Evolutionary conservation across 192 early-diverging fungal species (phyloP), one percentile per base, ranked within the genome.

Genomic region (Linnemannia zychae): DNA sequence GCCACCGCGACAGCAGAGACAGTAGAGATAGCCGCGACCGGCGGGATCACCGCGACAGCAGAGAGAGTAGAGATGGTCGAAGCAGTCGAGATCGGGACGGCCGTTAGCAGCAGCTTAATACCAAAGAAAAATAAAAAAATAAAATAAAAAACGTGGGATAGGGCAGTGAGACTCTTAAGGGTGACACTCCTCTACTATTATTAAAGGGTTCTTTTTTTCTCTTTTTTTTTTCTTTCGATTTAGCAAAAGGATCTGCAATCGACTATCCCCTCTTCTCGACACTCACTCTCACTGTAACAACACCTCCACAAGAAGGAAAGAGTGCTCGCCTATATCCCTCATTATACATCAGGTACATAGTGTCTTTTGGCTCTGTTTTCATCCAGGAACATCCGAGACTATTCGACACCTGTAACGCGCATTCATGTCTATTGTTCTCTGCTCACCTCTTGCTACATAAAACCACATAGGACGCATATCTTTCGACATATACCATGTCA

Each of bases 1-100:
- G 81, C 71, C 22, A 67, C n/a, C 49, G 47, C 7, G 77, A 66
- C 40, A 44, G 68, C 69, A 66, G 81, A n/a, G 77, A 66, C 40
- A 44, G 68, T 68, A 66, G 81, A 2, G 75, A 77, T 75, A 31
- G 46, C 46, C 28, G 63, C 11, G 52, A 57, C 52, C 63, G 46
- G 20, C 33, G 72, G 13, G 47, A 73, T 75, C 31, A 67, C 20
- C 49, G 47, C 38, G 33, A 4, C 22, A n/a, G 71, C 15, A 46
- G 77, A n/a, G 77, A 66, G 48, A 31, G 71, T 53, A 57, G 65
- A 46, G 74, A 69, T 52, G 36, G 67, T 9, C 40, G 40, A 9
- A 9, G 9, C 18, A 73, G 50, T 46, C 78, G 78, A 15, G 67
- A 69, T 69, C 48, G 75, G 16, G 40, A 9, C 40, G 40, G 40